Conservation (phyloP, 2,329 filamentous ascomycete genomes). For the Trichophyton benhamiae region DNA sequence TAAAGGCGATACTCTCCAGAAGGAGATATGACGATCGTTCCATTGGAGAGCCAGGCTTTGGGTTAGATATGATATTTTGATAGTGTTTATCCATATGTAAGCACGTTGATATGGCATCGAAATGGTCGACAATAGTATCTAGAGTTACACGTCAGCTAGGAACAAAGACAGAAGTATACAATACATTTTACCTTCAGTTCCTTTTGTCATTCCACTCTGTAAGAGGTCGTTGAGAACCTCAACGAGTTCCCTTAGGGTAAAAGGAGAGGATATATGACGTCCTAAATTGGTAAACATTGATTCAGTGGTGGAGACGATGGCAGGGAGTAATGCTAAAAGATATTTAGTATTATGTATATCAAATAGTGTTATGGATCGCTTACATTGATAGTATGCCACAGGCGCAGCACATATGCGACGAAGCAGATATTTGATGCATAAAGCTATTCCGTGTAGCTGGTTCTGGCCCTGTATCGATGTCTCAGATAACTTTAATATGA, state of each 20-base stretch:
- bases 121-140: slow-evolving; percentile 5
- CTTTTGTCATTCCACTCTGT: slow-evolving; percentile 23
- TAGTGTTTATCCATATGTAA: background rate
- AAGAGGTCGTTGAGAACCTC: slow-evolving; percentile 28
- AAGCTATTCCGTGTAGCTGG: slow-evolving; percentile 29
- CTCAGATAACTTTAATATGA: slow-evolving; percentile 19
- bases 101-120: background rate
- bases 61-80: background rate
- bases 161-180: background rate
- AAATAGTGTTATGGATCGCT: slow-evolving; percentile 7
- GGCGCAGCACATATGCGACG: slow-evolving; percentile 25
- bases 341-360: slow-evolving; percentile 12
- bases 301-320: slow-evolving; percentile 18
- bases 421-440: slow-evolving; percentile 30
- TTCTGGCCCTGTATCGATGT: slow-evolving; percentile 20
- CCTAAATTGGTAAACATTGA: slow-evolving; percentile 20
- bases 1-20: slow-evolving; percentile 2
- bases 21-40: slow-evolving; percentile 8
- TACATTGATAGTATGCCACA: slow-evolving; percentile 26
- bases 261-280: slow-evolving; percentile 22
- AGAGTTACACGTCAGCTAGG: background rate
- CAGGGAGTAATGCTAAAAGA: background rate
- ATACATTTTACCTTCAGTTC: slow-evolving; percentile 19
- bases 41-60: background rate
- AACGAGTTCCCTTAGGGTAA: slow-evolving; percentile 24